Conservation (phyloP, 1,139 yeast genomes). For the Dujonia santamariae region DNA sequence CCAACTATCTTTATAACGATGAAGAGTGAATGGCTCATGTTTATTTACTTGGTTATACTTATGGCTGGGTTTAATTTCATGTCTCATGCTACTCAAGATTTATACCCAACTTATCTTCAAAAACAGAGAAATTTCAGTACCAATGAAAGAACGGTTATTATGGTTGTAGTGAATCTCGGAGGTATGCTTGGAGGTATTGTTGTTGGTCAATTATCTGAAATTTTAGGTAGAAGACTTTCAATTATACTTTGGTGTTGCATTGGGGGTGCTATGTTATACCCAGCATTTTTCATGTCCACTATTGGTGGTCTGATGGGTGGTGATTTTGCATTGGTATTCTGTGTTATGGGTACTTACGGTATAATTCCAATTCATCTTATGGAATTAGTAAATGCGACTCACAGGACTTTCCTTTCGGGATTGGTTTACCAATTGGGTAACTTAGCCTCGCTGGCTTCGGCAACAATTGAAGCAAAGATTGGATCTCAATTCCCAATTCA, state of each 20-base stretch:
- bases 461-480: slow-evolving; percentile 34
- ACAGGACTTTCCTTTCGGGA: slow-evolving; percentile 37
- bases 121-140: slow-evolving; percentile 34
- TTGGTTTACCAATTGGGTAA: slow-evolving; percentile 39
- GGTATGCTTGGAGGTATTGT: slow-evolving; percentile 49
- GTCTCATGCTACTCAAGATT: slow-evolving; percentile 56
- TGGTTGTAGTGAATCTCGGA: slow-evolving; percentile 47
- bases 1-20: slow-evolving; percentile 15
- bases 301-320: slow-evolving; percentile 15
- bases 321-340: slow-evolving; percentile 21
- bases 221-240: slow-evolving; percentile 47
- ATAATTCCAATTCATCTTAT: slow-evolving; percentile 34
- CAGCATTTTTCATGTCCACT: slow-evolving; percentile 19
- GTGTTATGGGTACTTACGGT: slow-evolving; percentile 40
- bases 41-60: slow-evolving; percentile 40
- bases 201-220: slow-evolving; percentile 43
- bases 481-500: slow-evolving; percentile 29
- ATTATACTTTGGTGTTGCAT: slow-evolving; percentile 29
- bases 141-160: slow-evolving; percentile 41
- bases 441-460: slow-evolving; percentile 33
- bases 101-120: slow-evolving; percentile 46
- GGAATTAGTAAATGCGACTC: slow-evolving; percentile 34
- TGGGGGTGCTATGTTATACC: slow-evolving; percentile 35
- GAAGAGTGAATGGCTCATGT: slow-evolving; percentile 37
- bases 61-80: slow-evolving; percentile 52